These are phyloP conservation scores for Phytophthora hibernalis DNA, from an alignment of 352 stramenopile genomes.

Conservation along the genomic window DNA sequence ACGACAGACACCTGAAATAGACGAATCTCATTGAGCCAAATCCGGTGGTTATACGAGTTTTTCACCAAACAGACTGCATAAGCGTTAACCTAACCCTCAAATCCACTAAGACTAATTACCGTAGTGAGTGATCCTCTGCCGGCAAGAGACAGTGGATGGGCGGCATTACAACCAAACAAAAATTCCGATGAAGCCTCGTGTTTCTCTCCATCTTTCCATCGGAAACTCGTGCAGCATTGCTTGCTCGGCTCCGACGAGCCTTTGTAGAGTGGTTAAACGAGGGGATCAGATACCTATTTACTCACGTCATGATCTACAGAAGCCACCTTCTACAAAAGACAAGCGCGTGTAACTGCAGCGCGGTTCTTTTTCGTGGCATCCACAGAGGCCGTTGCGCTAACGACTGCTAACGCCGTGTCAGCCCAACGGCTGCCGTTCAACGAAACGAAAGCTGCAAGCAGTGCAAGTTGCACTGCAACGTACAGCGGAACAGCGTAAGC, in stretches of 20 bases:
- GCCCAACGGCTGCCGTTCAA: constrained; percentile 31
- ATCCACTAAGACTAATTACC: too few species aligned
- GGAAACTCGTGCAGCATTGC: neutral
- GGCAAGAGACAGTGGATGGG: neutral
- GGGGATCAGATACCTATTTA: constrained; percentile 7
- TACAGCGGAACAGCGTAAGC: neutral
- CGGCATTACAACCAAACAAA: too few species aligned
- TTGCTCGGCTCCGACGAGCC: neutral
- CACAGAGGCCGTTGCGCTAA: constrained; percentile 1
- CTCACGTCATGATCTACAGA: constrained; percentile 2
- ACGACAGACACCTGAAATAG: too few species aligned
- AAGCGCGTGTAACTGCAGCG: constrained; percentile 14
- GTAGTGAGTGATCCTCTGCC: constrained; percentile 14
- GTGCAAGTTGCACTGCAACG: constrained; percentile 12
- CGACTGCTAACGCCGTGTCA: constrained; percentile 15
- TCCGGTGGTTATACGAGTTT: too few species aligned
- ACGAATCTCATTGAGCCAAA: too few species aligned
- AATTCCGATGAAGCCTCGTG: too few species aligned
- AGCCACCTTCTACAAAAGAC: constrained; percentile 22
- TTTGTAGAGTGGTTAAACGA: constrained; percentile 5
- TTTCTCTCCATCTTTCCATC: neutral
- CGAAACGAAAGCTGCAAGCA: constrained; percentile 16
- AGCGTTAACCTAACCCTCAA: too few species aligned
- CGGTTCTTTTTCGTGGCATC: constrained; percentile 24
- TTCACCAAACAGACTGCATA: too few species aligned